phyloP scores from a whole-genome alignment of 257 asterid species.

The Forsythia viridissima region DNA sequence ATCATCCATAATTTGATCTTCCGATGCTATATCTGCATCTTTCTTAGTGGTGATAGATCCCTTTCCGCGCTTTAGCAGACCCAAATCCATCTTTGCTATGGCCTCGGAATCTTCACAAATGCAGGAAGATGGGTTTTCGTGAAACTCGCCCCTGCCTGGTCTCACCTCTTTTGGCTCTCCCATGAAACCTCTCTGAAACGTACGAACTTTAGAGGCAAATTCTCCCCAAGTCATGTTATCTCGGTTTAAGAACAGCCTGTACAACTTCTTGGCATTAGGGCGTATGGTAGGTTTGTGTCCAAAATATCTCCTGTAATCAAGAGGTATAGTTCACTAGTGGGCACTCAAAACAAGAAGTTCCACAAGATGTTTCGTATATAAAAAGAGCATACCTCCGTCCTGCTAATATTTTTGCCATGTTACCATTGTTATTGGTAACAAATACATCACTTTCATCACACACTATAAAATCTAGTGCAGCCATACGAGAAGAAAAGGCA shows the following conservation, averaged over 20 bases:
- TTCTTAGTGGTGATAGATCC: constrained; percentile 34
- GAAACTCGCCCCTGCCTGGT: constrained; percentile 94
- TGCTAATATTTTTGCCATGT: constrained; percentile 96
- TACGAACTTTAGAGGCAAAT: constrained; percentile 54
- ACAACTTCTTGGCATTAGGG: constrained; percentile 85
- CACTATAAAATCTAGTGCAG: constrained; percentile 89
- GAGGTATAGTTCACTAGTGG: constrained; percentile 17
- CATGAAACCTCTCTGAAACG: constrained; percentile 80
- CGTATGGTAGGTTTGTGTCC: constrained; percentile 98
- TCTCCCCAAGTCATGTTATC: constrained; percentile 77
- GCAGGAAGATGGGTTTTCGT: constrained; percentile 89
- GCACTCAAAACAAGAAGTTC: not conserved
- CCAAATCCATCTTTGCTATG: constrained; percentile 33
- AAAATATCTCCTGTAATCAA: constrained; percentile 80
- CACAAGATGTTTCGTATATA: not conserved
- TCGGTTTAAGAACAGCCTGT: constrained; percentile 59
- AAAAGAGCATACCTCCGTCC: constrained; percentile 73
- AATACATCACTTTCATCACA: constrained; percentile 97
- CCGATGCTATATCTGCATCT: constrained; percentile 33
- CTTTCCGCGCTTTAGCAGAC: constrained; percentile 32
- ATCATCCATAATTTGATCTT: constrained; percentile 48
- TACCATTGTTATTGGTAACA: constrained; percentile 95
- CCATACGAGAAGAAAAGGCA: constrained; percentile 87
- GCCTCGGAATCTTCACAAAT: constrained; percentile 78
- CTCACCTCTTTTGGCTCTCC: constrained; percentile 94